These are phyloP conservation scores for Glutinoglossum americanum DNA, from an alignment of 495 filamentous ascomycete species.

Conservation along the genomic window DNA sequence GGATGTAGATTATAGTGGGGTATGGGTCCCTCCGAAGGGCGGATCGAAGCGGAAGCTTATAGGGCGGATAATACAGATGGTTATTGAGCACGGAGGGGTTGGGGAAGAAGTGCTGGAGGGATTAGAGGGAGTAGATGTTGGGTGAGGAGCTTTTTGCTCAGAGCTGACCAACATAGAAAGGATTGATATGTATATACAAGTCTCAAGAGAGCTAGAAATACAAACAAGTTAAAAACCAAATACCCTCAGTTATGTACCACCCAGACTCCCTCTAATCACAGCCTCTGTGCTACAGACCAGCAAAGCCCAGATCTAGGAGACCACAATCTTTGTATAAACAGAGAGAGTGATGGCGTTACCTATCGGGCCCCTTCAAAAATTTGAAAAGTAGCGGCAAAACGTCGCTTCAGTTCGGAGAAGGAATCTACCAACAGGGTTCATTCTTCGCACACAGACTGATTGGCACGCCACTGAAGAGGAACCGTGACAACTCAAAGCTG, in stretches of 20 bases:
- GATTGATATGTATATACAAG: no score
- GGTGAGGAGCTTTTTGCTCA: no score
- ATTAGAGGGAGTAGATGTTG: conserved; percentile 3
- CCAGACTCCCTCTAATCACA: no score
- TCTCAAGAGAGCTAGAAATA: no score
- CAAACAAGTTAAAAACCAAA: no score
- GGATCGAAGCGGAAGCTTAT: conserved; percentile 4
- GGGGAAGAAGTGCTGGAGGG: conserved; percentile 5
- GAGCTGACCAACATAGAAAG: no score
- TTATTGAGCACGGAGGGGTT: conserved; percentile 3
- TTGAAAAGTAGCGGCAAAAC: background rate
- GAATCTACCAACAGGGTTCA: background rate
- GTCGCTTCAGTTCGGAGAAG: background rate
- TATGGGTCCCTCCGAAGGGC: conserved; percentile 5
- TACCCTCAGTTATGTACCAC: no score
- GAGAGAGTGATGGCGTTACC: no score
- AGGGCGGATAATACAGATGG: conserved; percentile 1
- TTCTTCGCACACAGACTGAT: conserved; percentile 94
- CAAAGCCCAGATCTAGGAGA: no score
- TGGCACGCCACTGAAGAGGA: conserved; percentile 52
- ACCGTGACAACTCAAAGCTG: conserved; percentile 86
- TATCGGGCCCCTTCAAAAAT: no score
- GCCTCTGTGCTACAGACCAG: no score
- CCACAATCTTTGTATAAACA: no score
- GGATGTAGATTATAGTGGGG: background rate